Conservation (phyloP, 1,284 basidiomycete genomes). For the Pyrrhoderma noxium region DNA sequence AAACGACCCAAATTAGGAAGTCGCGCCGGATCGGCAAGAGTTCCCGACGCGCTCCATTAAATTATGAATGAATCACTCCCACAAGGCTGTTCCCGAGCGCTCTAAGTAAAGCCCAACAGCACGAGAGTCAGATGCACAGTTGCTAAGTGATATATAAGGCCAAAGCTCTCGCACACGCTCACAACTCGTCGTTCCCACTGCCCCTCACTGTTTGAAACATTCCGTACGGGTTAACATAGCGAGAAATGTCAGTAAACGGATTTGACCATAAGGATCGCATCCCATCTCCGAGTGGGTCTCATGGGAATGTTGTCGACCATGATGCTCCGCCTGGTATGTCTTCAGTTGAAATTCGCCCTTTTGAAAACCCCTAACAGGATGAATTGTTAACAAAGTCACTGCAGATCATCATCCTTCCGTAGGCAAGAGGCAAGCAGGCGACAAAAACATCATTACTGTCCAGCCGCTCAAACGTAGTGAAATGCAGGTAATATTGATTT, state of each 20-base stretch:
- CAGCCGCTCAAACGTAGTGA: constrained; percentile 77
- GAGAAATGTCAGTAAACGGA: constrained; percentile 11
- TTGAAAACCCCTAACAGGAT: constrained; percentile 9
- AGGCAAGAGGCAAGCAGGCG: constrained; percentile 26
- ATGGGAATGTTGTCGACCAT: constrained; percentile 72
- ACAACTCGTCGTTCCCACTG: background rate
- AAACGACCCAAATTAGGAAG: too few relatives aligned
- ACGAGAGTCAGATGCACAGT: too few relatives aligned
- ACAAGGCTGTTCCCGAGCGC: too few relatives aligned
- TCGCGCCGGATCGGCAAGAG: too few relatives aligned
- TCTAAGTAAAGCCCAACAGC: too few relatives aligned
- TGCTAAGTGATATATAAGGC: too few relatives aligned
- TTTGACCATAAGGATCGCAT: constrained; percentile 27
- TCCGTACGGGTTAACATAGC: background rate
- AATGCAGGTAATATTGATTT: constrained; percentile 62
- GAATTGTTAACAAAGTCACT: constrained; percentile 39
- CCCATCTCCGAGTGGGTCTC: constrained; percentile 25
- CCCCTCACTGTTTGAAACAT: background rate
- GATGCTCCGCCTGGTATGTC: constrained; percentile 56
- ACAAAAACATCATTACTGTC: constrained; percentile 51
- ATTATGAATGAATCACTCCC: too few relatives aligned
- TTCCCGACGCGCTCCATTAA: too few relatives aligned
- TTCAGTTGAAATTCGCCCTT: constrained; percentile 16
- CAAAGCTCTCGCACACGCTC: background rate
- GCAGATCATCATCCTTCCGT: constrained; percentile 32